Evolutionary conservation across 306 rosid species (phyloP), one percentile per base, ranked within the genome.

Genomic region (Trichosanthes cucumerina): DNA sequence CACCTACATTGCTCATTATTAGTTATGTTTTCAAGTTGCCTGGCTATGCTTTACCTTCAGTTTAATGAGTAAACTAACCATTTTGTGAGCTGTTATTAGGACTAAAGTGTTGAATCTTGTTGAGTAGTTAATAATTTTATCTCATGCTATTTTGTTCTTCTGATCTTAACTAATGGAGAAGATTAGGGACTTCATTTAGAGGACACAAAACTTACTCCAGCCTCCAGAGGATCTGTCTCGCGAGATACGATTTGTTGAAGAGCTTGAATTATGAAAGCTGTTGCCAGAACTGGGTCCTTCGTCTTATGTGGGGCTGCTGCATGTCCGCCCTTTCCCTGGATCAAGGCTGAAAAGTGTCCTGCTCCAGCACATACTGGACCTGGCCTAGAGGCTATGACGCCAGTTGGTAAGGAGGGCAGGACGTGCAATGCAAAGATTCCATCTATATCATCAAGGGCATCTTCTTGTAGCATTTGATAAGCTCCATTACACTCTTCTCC

Each of bases 401-500:
- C 87, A 0, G 86, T 84, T 5, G 78, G 82, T 21, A 79, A 64
- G 7, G 83, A 38, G 13, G 87, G 82, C 23, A 41, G 14, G 44
- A 86, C 87, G 80, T 86, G 89, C 65, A 82, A 21, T 23, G 75
- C 79, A 74, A 80, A 78, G 56, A 86, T 82, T 75, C 82, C 87
- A 73, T 84, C 19, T 3, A 82, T 74, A 70, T 78, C 81, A 36
- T 72, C 52, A 23, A 84, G 77, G 60, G 58, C 75, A n/a, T 78
- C 82, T 47, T 83, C 82, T 73, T 79, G 80, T 70, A 86, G 5
- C 85, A 84, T 84, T 31, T 79, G 82, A 79, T 81, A 74, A 56
- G 89, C 87, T 26, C 89, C 89, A 31, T 84, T 78, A 78, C 85
- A 82, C 84, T 81, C 87, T 63, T 86, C 89, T 74, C 81, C 86